Base-by-base conservation (phyloP, 108 stramenopile species). In the Fragilariopsis cylindrus region DNA sequence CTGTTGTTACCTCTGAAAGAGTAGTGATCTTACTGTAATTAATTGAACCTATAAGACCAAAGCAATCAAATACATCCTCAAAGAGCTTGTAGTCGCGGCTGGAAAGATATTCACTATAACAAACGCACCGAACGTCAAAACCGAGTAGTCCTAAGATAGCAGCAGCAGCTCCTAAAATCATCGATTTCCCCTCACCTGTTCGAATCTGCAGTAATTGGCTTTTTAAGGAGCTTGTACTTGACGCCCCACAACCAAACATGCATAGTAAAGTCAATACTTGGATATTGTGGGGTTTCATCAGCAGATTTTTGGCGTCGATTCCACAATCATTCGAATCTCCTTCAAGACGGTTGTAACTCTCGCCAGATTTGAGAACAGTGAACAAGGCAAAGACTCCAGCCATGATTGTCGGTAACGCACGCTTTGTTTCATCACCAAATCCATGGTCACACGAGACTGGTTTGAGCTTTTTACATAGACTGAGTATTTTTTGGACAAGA, bases 221-320 rank as follows among this genome's bases (percentile, higher is more conserved):
- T 46, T 85, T 76, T 11, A 84, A 75, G 12, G 50, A 50, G n/a
- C 52, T 63, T 9, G 57, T 30, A 15, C 46, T 19, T 63, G 42
- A 40, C 3, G 19, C 53, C 18, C 81, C 78, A 49, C 85, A 85
- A 18, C 87, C 85, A 72, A 87, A 81, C 82, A 87, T 77, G 44
- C 70, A 58, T 7, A 87, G 70, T 11, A 87, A 46, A 12, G 87
- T 77, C 60, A 84, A 64, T 7, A 87, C 79, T 57, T 87, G 86
- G 66, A 87, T 84, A 70, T 82, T 82, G 75, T 87, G 86, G 6
- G 86, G 86, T 66, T 82, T 84, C 83, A 87, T 80, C 70, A 87
- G 52, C 49, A 87, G 46, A 39, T 85, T 73, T 9, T 47, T 45
- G 5, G 65, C 41, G 13, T 82, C 81, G 7, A 88, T 64, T 48